Conservation (phyloP, 768 basidiomycete genomes). For the Crepidotus variabilis region DNA sequence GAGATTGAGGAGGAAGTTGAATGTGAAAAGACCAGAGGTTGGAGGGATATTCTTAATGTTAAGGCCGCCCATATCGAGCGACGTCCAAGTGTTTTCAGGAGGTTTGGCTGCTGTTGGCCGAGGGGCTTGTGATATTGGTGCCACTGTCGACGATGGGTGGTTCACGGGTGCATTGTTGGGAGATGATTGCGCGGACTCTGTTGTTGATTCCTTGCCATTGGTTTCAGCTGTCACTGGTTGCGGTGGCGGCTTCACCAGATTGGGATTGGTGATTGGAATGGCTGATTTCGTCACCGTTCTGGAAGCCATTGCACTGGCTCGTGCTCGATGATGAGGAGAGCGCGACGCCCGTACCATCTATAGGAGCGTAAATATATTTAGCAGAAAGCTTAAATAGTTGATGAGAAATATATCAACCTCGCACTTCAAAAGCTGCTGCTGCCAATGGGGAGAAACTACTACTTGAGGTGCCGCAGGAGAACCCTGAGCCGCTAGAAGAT, state of each 20-base stretch:
- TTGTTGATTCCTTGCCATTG: constrained; percentile 23
- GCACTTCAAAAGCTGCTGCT: constrained; percentile 88
- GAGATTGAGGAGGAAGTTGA: constrained; percentile 90
- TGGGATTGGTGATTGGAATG: constrained; percentile 91
- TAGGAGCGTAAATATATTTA: constrained; percentile 28
- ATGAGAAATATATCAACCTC: constrained; percentile 57
- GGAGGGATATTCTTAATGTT: constrained; percentile 87
- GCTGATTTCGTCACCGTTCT: constrained; percentile 83
- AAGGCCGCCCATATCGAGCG: constrained; percentile 95
- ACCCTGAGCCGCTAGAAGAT: constrained; percentile 48
- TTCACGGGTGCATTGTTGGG: constrained; percentile 34
- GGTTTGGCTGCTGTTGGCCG: constrained; percentile 62
- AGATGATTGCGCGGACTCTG: constrained; percentile 26
- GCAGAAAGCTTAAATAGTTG: constrained; percentile 15
- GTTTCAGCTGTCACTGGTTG: constrained; percentile 30
- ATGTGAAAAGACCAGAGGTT: constrained; percentile 71
- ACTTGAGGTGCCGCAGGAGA: constrained; percentile 54
- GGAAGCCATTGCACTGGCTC: constrained; percentile 92
- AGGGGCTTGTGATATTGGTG: constrained; percentile 65
- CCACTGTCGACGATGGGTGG: constrained; percentile 75
- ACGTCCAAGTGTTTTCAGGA: constrained; percentile 80
- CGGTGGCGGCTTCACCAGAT: constrained; percentile 52
- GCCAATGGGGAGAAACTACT: constrained; percentile 84
- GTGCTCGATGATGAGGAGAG: constrained; percentile 90
- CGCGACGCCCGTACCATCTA: constrained; percentile 83